Base-by-base conservation (phyloP, 2,329 filamentous ascomycete genomes). In the Orbilia javanica region DNA sequence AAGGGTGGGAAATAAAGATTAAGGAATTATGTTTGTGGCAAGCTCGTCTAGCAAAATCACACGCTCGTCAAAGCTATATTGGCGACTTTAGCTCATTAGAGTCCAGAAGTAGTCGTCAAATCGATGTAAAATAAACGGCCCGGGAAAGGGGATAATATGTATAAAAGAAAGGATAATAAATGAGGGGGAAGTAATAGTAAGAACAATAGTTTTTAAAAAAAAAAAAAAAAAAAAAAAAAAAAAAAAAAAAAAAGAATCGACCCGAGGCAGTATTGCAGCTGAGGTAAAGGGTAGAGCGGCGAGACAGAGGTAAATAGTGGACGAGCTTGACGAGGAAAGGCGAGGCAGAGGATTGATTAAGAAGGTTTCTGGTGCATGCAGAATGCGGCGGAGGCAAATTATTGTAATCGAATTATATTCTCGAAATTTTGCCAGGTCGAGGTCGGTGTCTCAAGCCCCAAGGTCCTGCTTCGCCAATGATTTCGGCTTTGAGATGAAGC, bases 1-100 rank as follows among this genome's bases (percentile, higher is more conserved):
- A 46, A 29, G 15, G 53, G 36, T 48, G 55, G 39, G 36, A 53
- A 76, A 76, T 70, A 70, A 62, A 13, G 60, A 76, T 76, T 76
- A 76, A 65, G 42, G 48, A 70, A 70, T 76, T 70, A 70, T 65
- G 48, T 70, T 55, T 65, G 42, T 70, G 44, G 55, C 72, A 76
- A 69, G 57, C 60, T 67, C 50, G 50, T 48, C 48, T 66, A 63
- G 25, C 64, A 63, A 63, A 55, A 66, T 36, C 36, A 22, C 42
- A 64, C 42, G 29, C 60, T 63, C 20, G 63, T 68, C 36, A 63
- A 63, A 53, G 53, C 53, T 39, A 60, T 60, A 60, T 42, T 60
- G 31, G 55, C 55, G 55, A 39, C 55, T 60, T 60, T 60, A 60
- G 55, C 55, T 60, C 55, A 60, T 60, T 60, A 39, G 55, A 31